Evolutionary conservation across 495 filamentous ascomycete species (phyloP).

Genomic region (Pseudevernia furfuracea): DNA sequence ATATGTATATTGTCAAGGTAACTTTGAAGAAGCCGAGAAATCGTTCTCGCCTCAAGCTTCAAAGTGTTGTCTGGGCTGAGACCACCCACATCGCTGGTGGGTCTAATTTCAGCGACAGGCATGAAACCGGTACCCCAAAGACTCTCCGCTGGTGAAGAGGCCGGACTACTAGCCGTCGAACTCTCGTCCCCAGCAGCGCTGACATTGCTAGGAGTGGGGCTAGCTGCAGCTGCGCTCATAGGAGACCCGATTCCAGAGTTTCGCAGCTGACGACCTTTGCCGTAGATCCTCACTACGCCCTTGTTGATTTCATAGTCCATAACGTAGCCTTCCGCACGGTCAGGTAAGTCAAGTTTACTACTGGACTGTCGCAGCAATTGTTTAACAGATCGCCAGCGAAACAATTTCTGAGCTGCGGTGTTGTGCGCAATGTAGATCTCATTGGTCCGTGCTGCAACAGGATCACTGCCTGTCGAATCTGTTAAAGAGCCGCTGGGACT

Average conservation of each 20-base stretch:
- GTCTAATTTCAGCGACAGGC: constrained; percentile 15
- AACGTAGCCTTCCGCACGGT: constrained; percentile 54
- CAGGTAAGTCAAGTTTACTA: constrained; percentile 25
- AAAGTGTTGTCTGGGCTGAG: constrained; percentile 54
- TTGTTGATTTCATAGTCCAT: constrained; percentile 69
- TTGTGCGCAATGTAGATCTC: constrained; percentile 68
- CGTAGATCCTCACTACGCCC: constrained; percentile 67
- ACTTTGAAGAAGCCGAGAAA: constrained; percentile 57
- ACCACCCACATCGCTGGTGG: constrained; percentile 35
- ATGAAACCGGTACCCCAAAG: constrained; percentile 36
- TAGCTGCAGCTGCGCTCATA: constrained; percentile 25
- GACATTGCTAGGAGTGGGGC: constrained; percentile 25
- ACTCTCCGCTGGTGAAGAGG: constrained; percentile 25
- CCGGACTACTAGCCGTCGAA: constrained; percentile 26
- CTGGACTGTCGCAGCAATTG: constrained; percentile 43
- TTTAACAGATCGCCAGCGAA: constrained; percentile 62
- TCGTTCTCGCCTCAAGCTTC: constrained; percentile 53
- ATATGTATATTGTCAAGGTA: constrained; percentile 77
- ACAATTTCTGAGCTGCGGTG: constrained; percentile 68
- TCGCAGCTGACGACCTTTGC: constrained; percentile 66
- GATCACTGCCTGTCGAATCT: constrained; percentile 18
- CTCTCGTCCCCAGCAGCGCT: constrained; percentile 29
- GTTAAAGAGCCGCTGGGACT: constrained; percentile 21
- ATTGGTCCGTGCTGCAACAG: constrained; percentile 17
- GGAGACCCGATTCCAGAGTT: constrained; percentile 1